Percentiles rank a stretch among this genome's conserved stretches.
These are phyloP conservation scores for Telopea speciosissima DNA, from an alignment of 177 flowering plant genomes.

Conservation along the genomic window DNA sequence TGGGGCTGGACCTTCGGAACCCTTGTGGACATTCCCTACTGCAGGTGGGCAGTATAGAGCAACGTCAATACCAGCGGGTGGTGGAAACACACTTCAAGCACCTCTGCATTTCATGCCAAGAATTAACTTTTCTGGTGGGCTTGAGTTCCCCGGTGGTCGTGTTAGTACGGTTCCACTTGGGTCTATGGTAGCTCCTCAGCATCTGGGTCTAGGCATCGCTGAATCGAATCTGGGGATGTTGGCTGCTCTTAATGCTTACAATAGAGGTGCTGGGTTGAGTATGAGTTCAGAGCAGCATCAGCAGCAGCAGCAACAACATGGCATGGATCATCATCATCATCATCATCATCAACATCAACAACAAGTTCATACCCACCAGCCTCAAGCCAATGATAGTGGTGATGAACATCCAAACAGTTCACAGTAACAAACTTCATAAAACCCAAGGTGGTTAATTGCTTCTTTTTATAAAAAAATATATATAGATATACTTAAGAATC, in stretches of 20 bases:
- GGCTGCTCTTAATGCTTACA: constrained; percentile 66
- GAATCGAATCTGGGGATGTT: constrained; percentile 77
- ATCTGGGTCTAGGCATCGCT: constrained; percentile 54
- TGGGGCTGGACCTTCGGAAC: constrained; percentile 30
- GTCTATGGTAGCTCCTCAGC: constrained; percentile 50
- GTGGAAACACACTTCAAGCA: constrained; percentile 35
- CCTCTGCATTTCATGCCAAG: constrained; percentile 65
- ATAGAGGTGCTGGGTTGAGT: constrained; percentile 37
- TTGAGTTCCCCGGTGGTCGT: constrained; percentile 44
- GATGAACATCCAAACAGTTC: constrained; percentile 57
- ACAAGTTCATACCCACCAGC: constrained; percentile 33
- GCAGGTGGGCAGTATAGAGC: constrained; percentile 24
- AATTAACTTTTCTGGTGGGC: constrained; percentile 34
- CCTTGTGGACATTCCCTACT: constrained; percentile 60
- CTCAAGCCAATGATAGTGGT: constrained; percentile 43
- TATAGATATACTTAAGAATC: too few relatives aligned
- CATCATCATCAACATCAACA: constrained; percentile 25
- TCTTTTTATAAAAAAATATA: too few relatives aligned
- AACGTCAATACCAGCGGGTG: constrained; percentile 11
- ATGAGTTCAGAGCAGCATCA: constrained; percentile 36
- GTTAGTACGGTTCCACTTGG: constrained; percentile 42
- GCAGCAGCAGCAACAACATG: constrained; percentile 22
- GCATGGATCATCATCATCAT: constrained; percentile 30
- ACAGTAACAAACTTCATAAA: constrained; percentile 27
- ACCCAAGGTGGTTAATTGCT: not conserved